Conservation (phyloP, 1,284 basidiomycete species). For the Heterobasidion irregulare region DNA sequence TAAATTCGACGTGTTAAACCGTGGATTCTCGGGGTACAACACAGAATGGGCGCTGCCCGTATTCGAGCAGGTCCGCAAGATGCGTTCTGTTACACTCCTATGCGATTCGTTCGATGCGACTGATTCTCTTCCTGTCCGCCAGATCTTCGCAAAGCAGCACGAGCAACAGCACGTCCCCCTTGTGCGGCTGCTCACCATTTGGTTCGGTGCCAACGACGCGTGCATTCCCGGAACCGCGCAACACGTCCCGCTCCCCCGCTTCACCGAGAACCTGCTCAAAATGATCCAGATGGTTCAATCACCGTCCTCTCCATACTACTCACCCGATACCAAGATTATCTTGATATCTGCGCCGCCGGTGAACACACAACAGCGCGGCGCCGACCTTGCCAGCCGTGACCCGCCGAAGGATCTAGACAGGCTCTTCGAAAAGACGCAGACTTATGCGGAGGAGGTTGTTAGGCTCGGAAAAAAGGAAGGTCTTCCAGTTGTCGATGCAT, state of each 20-base stretch:
- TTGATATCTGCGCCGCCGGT: conserved; percentile 83
- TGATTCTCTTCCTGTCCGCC: background rate
- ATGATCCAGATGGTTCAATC: conserved; percentile 58
- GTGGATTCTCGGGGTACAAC: conserved; percentile 78
- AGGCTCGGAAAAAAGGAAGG: conserved; percentile 45
- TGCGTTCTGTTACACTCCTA: too few species aligned
- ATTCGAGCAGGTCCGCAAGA: conserved; percentile 52
- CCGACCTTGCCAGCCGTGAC: conserved; percentile 35
- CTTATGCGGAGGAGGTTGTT: conserved; percentile 65
- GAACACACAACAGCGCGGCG: conserved; percentile 47
- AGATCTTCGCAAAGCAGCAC: conserved; percentile 51
- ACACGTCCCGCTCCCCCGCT: conserved; percentile 64
- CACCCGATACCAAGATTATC: conserved; percentile 69
- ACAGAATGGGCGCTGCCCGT: conserved; percentile 77
- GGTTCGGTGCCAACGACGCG: conserved; percentile 88
- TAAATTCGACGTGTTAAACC: conserved; percentile 77
- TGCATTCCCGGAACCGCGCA: conserved; percentile 50
- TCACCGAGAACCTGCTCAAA: conserved; percentile 54
- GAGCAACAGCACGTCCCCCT: conserved; percentile 43
- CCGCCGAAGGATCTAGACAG: conserved; percentile 46
- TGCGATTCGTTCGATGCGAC: too few species aligned
- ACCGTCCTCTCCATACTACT: conserved; percentile 57
- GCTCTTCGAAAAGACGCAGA: conserved; percentile 47
- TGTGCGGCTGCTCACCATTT: conserved; percentile 71
- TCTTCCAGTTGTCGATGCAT: conserved; percentile 64